Base-by-base conservation (phyloP, 192 early-diverging fungal species). In the Coemansia sp. region DNA sequence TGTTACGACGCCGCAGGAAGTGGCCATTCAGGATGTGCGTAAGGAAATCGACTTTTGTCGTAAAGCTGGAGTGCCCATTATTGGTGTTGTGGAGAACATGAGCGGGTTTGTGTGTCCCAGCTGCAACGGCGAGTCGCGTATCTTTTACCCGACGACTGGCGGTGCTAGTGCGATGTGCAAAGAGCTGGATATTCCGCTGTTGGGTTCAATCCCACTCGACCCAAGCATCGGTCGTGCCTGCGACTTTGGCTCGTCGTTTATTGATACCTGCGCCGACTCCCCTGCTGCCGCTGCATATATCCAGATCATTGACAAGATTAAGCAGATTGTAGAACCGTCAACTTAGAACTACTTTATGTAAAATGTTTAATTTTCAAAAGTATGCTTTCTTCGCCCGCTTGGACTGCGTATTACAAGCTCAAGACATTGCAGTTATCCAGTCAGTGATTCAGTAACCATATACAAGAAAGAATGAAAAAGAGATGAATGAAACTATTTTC, bases 61-160 rank as follows among this genome's bases (percentile, higher is more conserved):
- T 35, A 75, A 70, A 47, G 93, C 93, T 60, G 84, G 85, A 32
- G 85, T 99, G 17, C 91, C 90, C 1, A 89, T 99, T 59, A 75
- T 98, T 21, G 97, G 97, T 4, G 77, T 99, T 3, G 92, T 99
- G 6, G 97, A 99, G 73, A 98, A 98, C 72, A 97, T 99, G 97
- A 87, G 87, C 62, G 97, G 95, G 7, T 99, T 97, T 79, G 91
- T 98, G 9, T 99, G 97, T 62, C 95, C 94, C 2, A 84, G 84
- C 21, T 98, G 97, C 72, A 64, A 86, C 12, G 83, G 84, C 48
- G 86, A 91, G 78, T 90, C 89, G 22, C 60, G 76, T 9, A 91
- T 94, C 56, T 94, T 94, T 61, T 82, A 87, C 4, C 85, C 91
- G 1, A 91, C 90, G 6, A 89, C 91, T 0, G 92, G 92, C 9